Percentiles rank a stretch among this genome's conserved stretches.
Evolutionary conservation across 2,329 filamentous ascomycete species (phyloP).

Genomic region (Fusarium nisikadoi): DNA sequence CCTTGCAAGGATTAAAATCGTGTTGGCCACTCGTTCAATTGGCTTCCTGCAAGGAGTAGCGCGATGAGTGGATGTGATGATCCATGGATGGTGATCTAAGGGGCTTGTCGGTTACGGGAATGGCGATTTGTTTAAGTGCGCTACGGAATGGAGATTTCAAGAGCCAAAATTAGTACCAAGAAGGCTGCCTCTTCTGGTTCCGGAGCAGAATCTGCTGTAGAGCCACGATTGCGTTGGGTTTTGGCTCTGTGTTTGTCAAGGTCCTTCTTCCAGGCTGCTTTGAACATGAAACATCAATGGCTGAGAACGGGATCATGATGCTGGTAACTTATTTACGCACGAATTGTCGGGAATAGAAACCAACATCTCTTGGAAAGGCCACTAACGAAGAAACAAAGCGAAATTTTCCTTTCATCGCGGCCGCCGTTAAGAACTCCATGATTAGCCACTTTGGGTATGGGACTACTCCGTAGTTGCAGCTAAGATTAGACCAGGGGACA

Average conservation of each 20-base stretch:
- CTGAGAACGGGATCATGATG: neutral
- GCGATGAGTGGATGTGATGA: constrained; percentile 5
- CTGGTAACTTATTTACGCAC: neutral
- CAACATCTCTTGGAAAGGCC: neutral
- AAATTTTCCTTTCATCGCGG: constrained; percentile 7
- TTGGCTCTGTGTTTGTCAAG: neutral
- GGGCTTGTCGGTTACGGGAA: constrained; percentile 22
- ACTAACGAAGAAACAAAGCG: neutral
- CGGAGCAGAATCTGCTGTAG: neutral
- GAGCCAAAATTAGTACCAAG: neutral
- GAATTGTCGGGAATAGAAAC: constrained; percentile 8
- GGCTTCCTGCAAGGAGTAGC: neutral
- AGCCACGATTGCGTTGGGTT: neutral
- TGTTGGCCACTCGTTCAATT: constrained; percentile 22
- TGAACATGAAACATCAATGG: constrained; percentile 17
- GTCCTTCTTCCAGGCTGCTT: neutral
- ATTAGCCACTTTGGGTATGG: constrained; percentile 24
- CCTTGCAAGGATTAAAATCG: constrained; percentile 7
- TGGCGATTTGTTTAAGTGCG: neutral
- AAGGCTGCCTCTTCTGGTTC: neutral
- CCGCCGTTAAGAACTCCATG: constrained; percentile 5
- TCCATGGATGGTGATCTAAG: constrained; percentile 19
- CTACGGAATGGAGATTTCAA: neutral
- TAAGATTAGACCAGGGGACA: constrained; percentile 24
- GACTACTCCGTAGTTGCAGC: constrained; percentile 2